Percentiles rank a stretch among this genome's conserved stretches.
Evolutionary conservation across 192 early-diverging fungal genomes (phyloP).

Genomic region (Thamnidium elegans): DNA sequence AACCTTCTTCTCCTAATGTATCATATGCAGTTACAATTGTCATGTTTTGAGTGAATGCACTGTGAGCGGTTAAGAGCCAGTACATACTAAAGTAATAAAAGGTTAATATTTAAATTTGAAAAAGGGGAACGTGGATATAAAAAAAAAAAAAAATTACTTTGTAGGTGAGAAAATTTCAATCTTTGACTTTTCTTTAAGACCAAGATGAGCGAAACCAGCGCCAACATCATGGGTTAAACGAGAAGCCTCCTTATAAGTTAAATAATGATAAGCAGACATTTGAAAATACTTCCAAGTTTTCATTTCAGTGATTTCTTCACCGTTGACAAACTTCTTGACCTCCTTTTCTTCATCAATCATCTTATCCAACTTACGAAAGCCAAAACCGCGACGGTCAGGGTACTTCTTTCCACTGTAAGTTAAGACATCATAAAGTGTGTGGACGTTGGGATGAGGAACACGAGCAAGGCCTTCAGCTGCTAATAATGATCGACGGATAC

Average conservation of each 20-base stretch:
- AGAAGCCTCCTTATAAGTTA: slow-evolving; percentile 72
- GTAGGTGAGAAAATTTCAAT: slow-evolving; percentile 72
- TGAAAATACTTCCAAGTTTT: slow-evolving; percentile 86
- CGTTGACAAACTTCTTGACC: slow-evolving; percentile 57
- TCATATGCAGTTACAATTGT: slow-evolving; percentile 87
- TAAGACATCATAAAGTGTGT: slow-evolving; percentile 73
- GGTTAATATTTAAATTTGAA: neutral
- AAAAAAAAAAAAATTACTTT: no score
- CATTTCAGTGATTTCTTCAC: slow-evolving; percentile 57
- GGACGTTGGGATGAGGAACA: slow-evolving; percentile 44
- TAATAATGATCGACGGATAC: slow-evolving; percentile 44
- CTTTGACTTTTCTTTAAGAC: slow-evolving; percentile 43
- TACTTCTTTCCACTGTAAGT: slow-evolving; percentile 52
- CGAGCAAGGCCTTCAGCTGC: slow-evolving; percentile 44
- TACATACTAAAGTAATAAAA: slow-evolving; percentile 39
- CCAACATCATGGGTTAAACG: slow-evolving; percentile 57
- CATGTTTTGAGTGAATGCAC: slow-evolving; percentile 75
- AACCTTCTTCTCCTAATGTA: slow-evolving; percentile 81
- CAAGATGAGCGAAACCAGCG: slow-evolving; percentile 70
- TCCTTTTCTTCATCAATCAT: slow-evolving; percentile 76
- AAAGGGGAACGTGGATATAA: no score
- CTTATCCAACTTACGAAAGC: slow-evolving; percentile 62
- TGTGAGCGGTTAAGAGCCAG: slow-evolving; percentile 69
- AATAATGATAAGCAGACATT: slow-evolving; percentile 77
- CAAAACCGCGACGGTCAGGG: slow-evolving; percentile 63